Evolutionary conservation across 176 grass and related monocot species (phyloP).

Genomic region (Raddia guianensis): DNA sequence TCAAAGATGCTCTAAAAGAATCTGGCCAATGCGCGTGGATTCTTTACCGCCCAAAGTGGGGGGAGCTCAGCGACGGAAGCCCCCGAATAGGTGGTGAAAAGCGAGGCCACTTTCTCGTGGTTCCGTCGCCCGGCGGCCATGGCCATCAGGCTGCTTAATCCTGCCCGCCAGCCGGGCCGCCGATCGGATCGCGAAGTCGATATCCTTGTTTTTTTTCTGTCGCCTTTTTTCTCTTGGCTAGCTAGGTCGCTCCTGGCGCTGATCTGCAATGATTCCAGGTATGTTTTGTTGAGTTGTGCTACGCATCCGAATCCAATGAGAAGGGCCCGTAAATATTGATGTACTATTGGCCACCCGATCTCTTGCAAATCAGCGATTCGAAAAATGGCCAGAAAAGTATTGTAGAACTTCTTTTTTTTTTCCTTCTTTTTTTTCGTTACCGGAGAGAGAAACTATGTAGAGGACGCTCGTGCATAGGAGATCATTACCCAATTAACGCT

Average conservation of each 20-base stretch:
- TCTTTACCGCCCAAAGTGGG: slow-evolving; percentile 82
- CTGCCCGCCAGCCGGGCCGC: slow-evolving; percentile 14
- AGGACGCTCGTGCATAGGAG: slow-evolving; percentile 19
- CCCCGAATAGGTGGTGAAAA: slow-evolving; percentile 48
- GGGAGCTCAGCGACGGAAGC: slow-evolving; percentile 30
- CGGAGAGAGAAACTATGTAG: background rate
- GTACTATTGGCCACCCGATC: slow-evolving; percentile 51
- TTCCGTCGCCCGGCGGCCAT: slow-evolving; percentile 66
- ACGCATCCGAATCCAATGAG: slow-evolving; percentile 40
- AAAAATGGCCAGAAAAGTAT: slow-evolving; percentile 25
- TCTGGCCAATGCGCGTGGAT: slow-evolving; percentile 47
- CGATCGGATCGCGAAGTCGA: slow-evolving; percentile 37
- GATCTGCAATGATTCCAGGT: slow-evolving; percentile 27
- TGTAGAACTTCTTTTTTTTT: background rate
- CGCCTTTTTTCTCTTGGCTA: slow-evolving; percentile 17
- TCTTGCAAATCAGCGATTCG: slow-evolving; percentile 36
- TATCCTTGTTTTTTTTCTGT: background rate
- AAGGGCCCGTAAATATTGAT: slow-evolving; percentile 38
- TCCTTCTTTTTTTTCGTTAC: background rate
- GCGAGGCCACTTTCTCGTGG: slow-evolving; percentile 47
- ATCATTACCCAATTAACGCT: slow-evolving; percentile 27
- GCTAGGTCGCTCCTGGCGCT: background rate
- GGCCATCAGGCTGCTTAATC: slow-evolving; percentile 62
- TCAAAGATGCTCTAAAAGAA: slow-evolving; percentile 20
- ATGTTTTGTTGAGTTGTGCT: slow-evolving; percentile 8